These are phyloP conservation scores for Aspergillus ibericus DNA, from an alignment of 2,329 filamentous ascomycete species.

Conservation along the genomic window DNA sequence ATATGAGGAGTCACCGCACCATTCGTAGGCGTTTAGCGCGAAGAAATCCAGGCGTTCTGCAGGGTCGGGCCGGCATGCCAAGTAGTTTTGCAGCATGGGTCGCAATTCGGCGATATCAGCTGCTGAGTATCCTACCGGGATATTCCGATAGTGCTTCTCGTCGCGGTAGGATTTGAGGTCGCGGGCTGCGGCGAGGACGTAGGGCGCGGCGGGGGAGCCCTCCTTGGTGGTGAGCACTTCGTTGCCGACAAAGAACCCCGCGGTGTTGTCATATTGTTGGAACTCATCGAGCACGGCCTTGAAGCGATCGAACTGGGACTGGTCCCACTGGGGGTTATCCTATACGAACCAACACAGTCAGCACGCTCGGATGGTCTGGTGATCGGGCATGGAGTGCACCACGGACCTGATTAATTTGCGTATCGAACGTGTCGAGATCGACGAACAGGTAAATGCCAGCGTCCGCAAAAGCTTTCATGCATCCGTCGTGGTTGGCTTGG, in stretches of 20 bases:
- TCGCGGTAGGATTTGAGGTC: conserved; percentile 82
- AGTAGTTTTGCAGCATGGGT: conserved; percentile 68
- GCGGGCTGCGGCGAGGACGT: conserved; percentile 75
- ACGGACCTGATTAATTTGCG: conserved; percentile 45
- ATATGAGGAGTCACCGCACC: conserved; percentile 64
- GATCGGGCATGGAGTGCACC: neutral
- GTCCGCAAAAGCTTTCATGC: conserved; percentile 77
- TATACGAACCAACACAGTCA: conserved; percentile 29
- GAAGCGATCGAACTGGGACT: conserved; percentile 68
- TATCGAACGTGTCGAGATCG: conserved; percentile 64
- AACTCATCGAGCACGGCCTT: conserved; percentile 74
- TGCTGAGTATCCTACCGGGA: conserved; percentile 84
- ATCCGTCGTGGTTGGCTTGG: conserved; percentile 67
- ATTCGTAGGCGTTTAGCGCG: conserved; percentile 80
- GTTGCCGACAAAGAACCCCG: conserved; percentile 85
- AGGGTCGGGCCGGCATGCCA: conserved; percentile 72
- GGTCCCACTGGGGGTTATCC: conserved; percentile 68
- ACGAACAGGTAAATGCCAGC: conserved; percentile 82
- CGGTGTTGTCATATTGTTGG: conserved; percentile 72
- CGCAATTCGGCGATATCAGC: conserved; percentile 74
- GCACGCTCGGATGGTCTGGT: neutral
- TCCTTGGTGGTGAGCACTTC: conserved; percentile 64
- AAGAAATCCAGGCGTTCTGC: conserved; percentile 77
- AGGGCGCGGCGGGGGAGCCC: conserved; percentile 69
- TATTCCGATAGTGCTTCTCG: conserved; percentile 71